A percentile compares a stretch with the other conserved stretches of the same genome.
These are phyloP conservation scores for Pichia sp. DNA, from an alignment of 1,139 yeast genomes.

Conservation along the genomic window DNA sequence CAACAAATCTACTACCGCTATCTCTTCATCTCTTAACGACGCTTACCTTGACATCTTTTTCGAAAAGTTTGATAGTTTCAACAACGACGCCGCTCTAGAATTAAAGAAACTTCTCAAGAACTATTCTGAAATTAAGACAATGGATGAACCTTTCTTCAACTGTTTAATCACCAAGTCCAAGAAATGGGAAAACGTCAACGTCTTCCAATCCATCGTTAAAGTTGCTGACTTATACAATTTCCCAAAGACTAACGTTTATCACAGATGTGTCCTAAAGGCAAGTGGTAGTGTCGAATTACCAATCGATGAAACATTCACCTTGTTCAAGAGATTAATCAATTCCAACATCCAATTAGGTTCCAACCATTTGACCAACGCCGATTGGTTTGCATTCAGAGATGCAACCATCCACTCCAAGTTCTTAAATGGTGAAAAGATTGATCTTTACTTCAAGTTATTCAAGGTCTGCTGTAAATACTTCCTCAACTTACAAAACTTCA, in stretches of 20 bases:
- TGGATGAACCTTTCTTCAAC: constrained; percentile 79
- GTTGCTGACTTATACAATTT: constrained; percentile 62
- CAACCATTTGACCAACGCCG: constrained; percentile 70
- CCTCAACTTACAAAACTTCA: constrained; percentile 41
- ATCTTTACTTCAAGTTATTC: constrained; percentile 57
- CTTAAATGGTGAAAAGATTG: constrained; percentile 38
- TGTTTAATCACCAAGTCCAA: constrained; percentile 67
- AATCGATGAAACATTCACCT: constrained; percentile 49
- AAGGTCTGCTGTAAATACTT: constrained; percentile 48
- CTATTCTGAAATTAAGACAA: constrained; percentile 55
- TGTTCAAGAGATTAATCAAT: constrained; percentile 58
- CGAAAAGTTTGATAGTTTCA: constrained; percentile 52
- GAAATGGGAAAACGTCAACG: constrained; percentile 64
- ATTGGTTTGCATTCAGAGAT: constrained; percentile 85
- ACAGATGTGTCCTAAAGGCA: constrained; percentile 75
- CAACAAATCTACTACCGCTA: constrained; percentile 59
- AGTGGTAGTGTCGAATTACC: constrained; percentile 60
- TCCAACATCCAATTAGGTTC: constrained; percentile 53
- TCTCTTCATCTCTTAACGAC: constrained; percentile 66
- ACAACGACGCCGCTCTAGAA: constrained; percentile 52
- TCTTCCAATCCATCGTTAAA: constrained; percentile 62
- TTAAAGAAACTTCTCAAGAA: constrained; percentile 57
- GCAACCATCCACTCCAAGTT: constrained; percentile 56
- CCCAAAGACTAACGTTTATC: constrained; percentile 65
- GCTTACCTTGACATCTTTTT: constrained; percentile 69